Conservation (phyloP, 129 eudicot species). For the Sambucus nigra region DNA sequence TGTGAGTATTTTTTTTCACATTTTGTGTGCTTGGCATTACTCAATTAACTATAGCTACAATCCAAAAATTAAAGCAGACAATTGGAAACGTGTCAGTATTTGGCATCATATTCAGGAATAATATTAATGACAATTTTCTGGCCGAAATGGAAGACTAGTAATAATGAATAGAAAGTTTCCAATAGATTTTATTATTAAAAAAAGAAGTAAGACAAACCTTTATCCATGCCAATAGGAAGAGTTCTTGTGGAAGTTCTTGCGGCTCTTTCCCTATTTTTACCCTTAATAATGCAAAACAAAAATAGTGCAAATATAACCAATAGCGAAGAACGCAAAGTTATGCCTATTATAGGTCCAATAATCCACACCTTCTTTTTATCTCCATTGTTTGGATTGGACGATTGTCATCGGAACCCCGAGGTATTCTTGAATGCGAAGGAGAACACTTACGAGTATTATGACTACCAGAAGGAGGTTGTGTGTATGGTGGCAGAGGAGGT, state of each 20-base stretch:
- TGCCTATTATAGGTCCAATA: slow-evolving; percentile 64
- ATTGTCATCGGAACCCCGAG: slow-evolving; percentile 29
- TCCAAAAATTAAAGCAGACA: no score
- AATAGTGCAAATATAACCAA: slow-evolving; percentile 36
- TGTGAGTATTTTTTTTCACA: no score
- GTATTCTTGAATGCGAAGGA: slow-evolving; percentile 37
- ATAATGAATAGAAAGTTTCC: neutral
- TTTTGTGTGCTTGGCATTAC: no score
- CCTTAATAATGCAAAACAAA: slow-evolving; percentile 42
- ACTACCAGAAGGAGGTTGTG: slow-evolving; percentile 82
- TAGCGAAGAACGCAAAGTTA: slow-evolving; percentile 50
- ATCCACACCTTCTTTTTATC: slow-evolving; percentile 35
- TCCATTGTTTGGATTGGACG: slow-evolving; percentile 26
- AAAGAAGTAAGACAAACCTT: slow-evolving; percentile 31
- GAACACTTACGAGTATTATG: slow-evolving; percentile 29
- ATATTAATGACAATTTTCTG: neutral
- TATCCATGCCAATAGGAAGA: slow-evolving; percentile 40
- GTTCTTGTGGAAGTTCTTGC: slow-evolving; percentile 39
- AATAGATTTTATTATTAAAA: neutral
- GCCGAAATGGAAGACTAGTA: neutral
- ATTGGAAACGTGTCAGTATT: no score
- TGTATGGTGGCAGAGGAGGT: slow-evolving; percentile 93
- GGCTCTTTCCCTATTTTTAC: slow-evolving; percentile 36
- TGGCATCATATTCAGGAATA: neutral
- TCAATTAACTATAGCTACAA: no score